Conservation (phyloP, 352 stramenopile species). For the Phytophthora kernoviae region DNA sequence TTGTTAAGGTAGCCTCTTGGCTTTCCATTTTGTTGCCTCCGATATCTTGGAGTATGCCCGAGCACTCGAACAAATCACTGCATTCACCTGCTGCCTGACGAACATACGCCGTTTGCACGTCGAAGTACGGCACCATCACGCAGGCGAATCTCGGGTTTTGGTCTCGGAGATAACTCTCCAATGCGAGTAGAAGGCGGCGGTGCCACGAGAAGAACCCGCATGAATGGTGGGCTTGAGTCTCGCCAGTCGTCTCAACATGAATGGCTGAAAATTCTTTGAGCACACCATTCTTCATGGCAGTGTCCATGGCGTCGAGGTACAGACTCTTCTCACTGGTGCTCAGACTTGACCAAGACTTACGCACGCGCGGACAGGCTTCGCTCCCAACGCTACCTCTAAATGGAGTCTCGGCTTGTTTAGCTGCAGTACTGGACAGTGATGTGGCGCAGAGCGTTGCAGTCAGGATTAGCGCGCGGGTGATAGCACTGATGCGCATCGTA, state of each 20-base stretch:
- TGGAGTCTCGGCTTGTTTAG: not conserved
- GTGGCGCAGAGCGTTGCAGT: conserved; percentile 8
- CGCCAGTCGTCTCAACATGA: conserved; percentile 43
- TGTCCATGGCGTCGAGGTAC: conserved; percentile 48
- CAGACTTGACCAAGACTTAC: conserved; percentile 47
- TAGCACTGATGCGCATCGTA: conserved; percentile 14
- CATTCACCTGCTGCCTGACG: conserved; percentile 41
- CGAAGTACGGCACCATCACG: conserved; percentile 68
- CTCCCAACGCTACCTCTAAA: conserved; percentile 51
- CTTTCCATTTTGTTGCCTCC: conserved; percentile 29
- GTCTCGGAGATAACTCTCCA: conserved; percentile 57
- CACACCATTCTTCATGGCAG: conserved; percentile 43
- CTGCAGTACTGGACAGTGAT: conserved; percentile 2
- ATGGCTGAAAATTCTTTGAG: conserved; percentile 52
- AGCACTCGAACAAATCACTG: conserved; percentile 54
- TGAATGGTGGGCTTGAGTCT: conserved; percentile 50
- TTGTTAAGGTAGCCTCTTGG: conserved; percentile 9
- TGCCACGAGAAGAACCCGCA: conserved; percentile 69
- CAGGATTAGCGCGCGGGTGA: conserved; percentile 12
- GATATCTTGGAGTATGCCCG: conserved; percentile 48
- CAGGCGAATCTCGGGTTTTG: conserved; percentile 52
- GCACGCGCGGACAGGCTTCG: conserved; percentile 42
- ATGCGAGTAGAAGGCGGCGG: conserved; percentile 53
- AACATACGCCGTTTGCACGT: conserved; percentile 62
- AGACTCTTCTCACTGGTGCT: conserved; percentile 39